These are phyloP conservation scores for Aspergillus leporis DNA, from an alignment of 495 filamentous ascomycete genomes.

Conservation along the genomic window DNA sequence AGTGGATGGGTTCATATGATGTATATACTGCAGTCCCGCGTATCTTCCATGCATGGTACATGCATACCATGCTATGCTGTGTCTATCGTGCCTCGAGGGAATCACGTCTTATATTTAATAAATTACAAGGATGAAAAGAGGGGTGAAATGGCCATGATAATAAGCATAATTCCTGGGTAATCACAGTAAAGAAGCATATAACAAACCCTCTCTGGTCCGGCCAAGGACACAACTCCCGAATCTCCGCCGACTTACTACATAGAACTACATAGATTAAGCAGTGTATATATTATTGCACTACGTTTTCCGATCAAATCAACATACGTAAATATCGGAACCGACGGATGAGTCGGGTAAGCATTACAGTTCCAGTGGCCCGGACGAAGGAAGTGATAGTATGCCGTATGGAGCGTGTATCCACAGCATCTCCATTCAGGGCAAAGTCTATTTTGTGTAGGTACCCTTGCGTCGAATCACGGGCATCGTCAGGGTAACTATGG, in stretches of 20 bases:
- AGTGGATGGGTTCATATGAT: constrained; percentile 6
- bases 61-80: neutral
- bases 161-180: neutral
- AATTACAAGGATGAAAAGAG: neutral
- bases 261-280: too few relatives aligned
- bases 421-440: neutral
- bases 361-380: neutral
- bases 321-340: neutral
- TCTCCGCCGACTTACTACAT: too few relatives aligned
- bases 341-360: neutral
- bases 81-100: too few relatives aligned
- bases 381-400: neutral
- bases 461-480: neutral
- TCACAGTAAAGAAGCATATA: neutral
- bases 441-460: neutral
- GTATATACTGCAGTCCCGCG: neutral
- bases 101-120: too few relatives aligned
- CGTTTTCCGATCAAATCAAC: neutral
- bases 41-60: neutral
- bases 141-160: neutral
- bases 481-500: neutral
- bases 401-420: neutral
- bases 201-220: too few relatives aligned
- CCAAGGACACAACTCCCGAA: too few relatives aligned
- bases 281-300: too few relatives aligned